Percentiles rank a stretch among this genome's conserved stretches.
phyloP scores from a whole-genome alignment of 1,284 basidiomycete species.

The Ceratobasidium sp. region DNA sequence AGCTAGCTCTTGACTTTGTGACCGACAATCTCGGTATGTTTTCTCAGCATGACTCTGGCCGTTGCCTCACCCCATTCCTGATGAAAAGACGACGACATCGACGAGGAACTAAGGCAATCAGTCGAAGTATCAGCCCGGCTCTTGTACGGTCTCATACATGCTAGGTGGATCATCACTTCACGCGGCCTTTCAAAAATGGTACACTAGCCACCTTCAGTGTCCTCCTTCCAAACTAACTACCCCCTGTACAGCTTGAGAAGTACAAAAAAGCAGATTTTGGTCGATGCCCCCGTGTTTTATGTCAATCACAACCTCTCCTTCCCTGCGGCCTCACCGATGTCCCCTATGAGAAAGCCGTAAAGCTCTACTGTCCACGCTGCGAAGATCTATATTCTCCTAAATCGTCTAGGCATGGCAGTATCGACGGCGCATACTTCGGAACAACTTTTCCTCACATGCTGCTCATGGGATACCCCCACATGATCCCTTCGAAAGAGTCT shows the following conservation, averaged over 20 bases:
- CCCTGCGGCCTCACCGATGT: slow-evolving; percentile 95
- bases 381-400: slow-evolving; percentile 98
- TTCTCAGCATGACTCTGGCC: background rate
- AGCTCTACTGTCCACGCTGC: slow-evolving; percentile 95
- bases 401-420: slow-evolving; percentile 91
- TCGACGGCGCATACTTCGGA: slow-evolving; percentile 97
- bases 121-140: slow-evolving; percentile 91
- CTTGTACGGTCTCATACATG: slow-evolving; percentile 95
- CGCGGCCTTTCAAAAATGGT: slow-evolving; percentile 97
- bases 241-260: slow-evolving; percentile 81
- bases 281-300: slow-evolving; percentile 93
- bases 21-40: slow-evolving; percentile 87
- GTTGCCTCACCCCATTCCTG: slow-evolving; percentile 32
- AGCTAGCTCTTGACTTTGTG: slow-evolving; percentile 93
- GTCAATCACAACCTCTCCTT: slow-evolving; percentile 89
- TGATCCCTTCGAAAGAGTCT: slow-evolving; percentile 84
- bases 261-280: slow-evolving; percentile 97
- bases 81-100: slow-evolving; percentile 76
- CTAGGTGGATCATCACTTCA: slow-evolving; percentile 94
- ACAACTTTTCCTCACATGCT: slow-evolving; percentile 96
- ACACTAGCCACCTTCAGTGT: slow-evolving; percentile 47
- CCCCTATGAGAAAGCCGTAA: slow-evolving; percentile 95
- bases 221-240: slow-evolving; percentile 7
- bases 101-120: slow-evolving; percentile 78
- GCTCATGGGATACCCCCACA: slow-evolving; percentile 92